These are phyloP conservation scores for Forsythia viridissima DNA, from an alignment of 257 asterid genomes.

Conservation along the genomic window DNA sequence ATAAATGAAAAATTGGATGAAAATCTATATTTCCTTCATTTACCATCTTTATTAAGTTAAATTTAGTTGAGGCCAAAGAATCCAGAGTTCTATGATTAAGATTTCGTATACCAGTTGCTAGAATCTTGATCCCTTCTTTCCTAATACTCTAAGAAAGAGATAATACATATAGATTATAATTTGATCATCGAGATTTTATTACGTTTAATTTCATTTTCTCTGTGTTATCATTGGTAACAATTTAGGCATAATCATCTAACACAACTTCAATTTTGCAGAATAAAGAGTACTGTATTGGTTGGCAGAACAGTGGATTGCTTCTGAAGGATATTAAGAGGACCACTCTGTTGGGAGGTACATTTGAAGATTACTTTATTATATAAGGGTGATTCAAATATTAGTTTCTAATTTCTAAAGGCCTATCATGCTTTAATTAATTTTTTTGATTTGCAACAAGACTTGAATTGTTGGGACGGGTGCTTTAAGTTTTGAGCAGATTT, in stretches of 20 bases:
- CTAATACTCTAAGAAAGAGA: background rate
- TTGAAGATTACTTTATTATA: background rate
- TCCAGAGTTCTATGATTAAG: no score
- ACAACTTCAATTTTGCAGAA: constrained; percentile 47
- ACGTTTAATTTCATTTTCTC: background rate
- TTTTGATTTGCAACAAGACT: background rate
- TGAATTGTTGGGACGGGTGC: background rate
- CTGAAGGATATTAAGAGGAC: constrained; percentile 47
- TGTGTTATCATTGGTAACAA: background rate
- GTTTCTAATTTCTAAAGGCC: no score
- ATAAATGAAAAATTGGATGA: no score
- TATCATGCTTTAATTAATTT: no score
- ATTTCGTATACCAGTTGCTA: no score
- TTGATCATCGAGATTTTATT: no score
- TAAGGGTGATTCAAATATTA: no score
- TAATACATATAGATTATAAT: no score
- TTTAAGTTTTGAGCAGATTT: background rate
- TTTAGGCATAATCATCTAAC: constrained; percentile 7
- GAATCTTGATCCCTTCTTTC: background rate
- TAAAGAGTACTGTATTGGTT: constrained; percentile 71
- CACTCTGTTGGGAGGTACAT: constrained; percentile 75
- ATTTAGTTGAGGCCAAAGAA: background rate
- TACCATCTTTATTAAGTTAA: background rate
- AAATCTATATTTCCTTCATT: background rate
- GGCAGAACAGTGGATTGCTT: constrained; percentile 69